A percentile compares a stretch with the other conserved stretches of the same genome.
Evolutionary conservation across 148 eudicot genomes (phyloP).

Genomic region (Camellia lanceoleosa): DNA sequence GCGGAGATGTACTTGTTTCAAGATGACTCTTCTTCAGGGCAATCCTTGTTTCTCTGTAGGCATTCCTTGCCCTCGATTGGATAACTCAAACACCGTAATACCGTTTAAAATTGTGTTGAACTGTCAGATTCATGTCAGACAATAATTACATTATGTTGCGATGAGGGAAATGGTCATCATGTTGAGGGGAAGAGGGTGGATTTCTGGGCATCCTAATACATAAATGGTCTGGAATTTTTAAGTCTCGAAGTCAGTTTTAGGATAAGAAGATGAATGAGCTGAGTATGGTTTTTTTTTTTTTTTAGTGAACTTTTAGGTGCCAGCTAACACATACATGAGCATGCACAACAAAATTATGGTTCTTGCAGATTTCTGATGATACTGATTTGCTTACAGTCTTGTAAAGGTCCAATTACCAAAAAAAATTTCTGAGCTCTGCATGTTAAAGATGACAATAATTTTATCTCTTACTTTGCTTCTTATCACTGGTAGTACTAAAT

Average conservation of each 20-base stretch:
- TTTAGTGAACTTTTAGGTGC: not conserved
- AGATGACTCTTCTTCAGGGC: not conserved
- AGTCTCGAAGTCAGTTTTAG: not conserved
- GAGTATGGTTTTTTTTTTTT: not conserved
- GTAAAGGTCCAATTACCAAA: not conserved
- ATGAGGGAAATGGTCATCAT: not conserved
- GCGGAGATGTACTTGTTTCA: not conserved
- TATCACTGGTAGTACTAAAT: not conserved
- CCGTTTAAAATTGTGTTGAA: not conserved
- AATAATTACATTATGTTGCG: not conserved
- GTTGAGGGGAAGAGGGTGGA: not conserved
- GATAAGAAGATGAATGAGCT: not conserved
- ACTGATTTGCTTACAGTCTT: not conserved
- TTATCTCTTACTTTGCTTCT: not conserved
- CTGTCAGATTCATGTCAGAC: not conserved
- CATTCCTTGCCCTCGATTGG: not conserved
- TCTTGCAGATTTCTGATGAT: not conserved
- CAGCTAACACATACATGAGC: not conserved
- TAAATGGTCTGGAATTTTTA: not conserved
- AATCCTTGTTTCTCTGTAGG: slow-evolving; percentile 1
- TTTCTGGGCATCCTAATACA: not conserved
- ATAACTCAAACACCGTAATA: not conserved
- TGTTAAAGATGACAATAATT: not conserved
- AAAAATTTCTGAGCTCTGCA: not conserved
- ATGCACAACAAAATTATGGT: not conserved